Percentiles rank a stretch among this genome's conserved stretches.
These are phyloP conservation scores for Chaetoscypha palmicola DNA, from an alignment of 2,329 filamentous ascomycete genomes.

Conservation along the genomic window DNA sequence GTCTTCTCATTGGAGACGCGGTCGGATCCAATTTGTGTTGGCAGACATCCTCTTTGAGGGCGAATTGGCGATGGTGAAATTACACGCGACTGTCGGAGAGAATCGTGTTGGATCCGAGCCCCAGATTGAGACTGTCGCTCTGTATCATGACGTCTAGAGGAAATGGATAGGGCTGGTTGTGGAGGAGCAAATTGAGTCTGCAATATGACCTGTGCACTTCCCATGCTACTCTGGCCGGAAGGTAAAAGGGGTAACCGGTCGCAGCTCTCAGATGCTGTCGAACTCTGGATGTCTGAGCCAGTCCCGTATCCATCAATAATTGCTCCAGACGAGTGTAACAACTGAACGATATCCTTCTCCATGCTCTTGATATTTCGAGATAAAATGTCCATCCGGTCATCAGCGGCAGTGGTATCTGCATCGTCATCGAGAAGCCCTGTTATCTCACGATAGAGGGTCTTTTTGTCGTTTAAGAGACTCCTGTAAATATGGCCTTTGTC, in stretches of 20 bases:
- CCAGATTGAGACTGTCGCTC: conserved; percentile 1
- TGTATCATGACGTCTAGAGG: background rate
- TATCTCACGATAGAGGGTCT: conserved; percentile 16
- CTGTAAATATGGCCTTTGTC: conserved; percentile 10
- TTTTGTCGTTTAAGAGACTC: conserved; percentile 18
- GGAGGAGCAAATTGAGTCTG: conserved; percentile 26
- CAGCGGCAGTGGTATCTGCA: conserved; percentile 18
- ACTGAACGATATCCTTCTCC: conserved; percentile 22
- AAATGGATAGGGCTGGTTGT: conserved; percentile 2
- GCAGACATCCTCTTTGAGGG: background rate
- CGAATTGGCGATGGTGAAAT: background rate
- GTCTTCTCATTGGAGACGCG: background rate
- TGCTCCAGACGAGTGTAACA: conserved; percentile 25
- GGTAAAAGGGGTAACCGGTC: conserved; percentile 8
- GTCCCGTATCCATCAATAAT: conserved; percentile 27
- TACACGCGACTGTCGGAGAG: background rate
- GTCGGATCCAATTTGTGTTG: too few relatives aligned
- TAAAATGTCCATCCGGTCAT: conserved; percentile 17
- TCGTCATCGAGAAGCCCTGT: conserved; percentile 18
- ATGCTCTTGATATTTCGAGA: conserved; percentile 20
- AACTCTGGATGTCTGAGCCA: background rate
- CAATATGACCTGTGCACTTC: conserved; percentile 26
- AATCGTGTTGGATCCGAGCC: background rate
- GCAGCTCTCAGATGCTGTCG: conserved; percentile 8
- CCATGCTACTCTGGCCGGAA: conserved; percentile 19